Evolutionary conservation across 1,284 basidiomycete species (phyloP).

Genomic region (Cutaneotrichosporon daszewskae): DNA sequence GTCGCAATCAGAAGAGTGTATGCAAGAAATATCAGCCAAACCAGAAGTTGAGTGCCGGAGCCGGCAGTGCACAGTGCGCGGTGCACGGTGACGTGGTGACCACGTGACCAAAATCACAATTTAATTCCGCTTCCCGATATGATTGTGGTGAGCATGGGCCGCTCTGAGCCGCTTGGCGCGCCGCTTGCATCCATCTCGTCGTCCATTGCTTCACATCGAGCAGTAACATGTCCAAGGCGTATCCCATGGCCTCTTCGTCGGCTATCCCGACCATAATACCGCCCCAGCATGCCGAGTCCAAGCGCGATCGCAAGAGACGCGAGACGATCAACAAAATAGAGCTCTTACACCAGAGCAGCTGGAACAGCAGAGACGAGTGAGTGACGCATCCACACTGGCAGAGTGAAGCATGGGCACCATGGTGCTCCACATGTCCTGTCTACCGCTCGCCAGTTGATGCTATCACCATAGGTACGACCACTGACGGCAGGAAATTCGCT

Average conservation of each 20-base stretch:
- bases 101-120: too few species aligned
- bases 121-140: too few species aligned
- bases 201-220: too few species aligned
- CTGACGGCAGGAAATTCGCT: conserved; percentile 41
- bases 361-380: conserved; percentile 50
- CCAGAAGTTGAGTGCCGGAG: background rate
- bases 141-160: too few species aligned
- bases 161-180: too few species aligned
- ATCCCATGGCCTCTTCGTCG: conserved; percentile 10
- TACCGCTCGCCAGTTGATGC: too few species aligned
- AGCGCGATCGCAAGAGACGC: conserved; percentile 51
- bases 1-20: background rate
- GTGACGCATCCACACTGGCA: conserved; percentile 13
- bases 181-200: conserved; percentile 1
- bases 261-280: conserved; percentile 33
- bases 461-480: background rate
- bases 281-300: conserved; percentile 41
- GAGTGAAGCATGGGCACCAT: too few species aligned
- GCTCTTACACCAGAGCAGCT: conserved; percentile 49
- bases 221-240: conserved; percentile 19
- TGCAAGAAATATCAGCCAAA: background rate
- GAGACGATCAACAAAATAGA: conserved; percentile 53
- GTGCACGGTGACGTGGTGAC: too few species aligned
- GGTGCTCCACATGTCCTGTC: too few species aligned
- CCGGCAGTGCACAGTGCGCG: background rate